A percentile compares a stretch with the other conserved stretches of the same genome.
These are phyloP conservation scores for Trypanosomatidae sp. DNA, from an alignment of 208 protist genomes.

Conservation along the genomic window DNA sequence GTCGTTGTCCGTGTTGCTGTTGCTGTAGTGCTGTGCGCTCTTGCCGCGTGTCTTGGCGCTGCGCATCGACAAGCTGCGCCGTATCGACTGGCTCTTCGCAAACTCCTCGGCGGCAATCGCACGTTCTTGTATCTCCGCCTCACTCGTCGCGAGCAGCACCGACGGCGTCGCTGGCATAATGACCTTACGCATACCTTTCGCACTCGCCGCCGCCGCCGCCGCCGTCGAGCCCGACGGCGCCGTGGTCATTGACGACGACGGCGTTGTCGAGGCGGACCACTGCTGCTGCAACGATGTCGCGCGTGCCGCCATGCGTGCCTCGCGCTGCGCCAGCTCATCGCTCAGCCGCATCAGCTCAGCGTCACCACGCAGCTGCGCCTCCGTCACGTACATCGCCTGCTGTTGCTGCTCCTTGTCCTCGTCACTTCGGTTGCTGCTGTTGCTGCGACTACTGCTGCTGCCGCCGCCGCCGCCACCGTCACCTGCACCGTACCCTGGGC, in stretches of 20 bases:
- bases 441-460: no score
- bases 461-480: no score
- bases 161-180: slow-evolving; percentile 26
- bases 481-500: no score
- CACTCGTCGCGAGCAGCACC: slow-evolving; percentile 27
- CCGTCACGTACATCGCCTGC: neutral
- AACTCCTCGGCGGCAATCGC: slow-evolving; percentile 40
- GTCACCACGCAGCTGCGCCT: slow-evolving; percentile 4
- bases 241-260: neutral
- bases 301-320: slow-evolving; percentile 21
- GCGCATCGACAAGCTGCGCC: neutral
- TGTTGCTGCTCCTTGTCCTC: neutral
- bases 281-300: slow-evolving; percentile 3
- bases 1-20: neutral
- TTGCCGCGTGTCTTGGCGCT: neutral
- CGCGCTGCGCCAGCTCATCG: slow-evolving; percentile 13
- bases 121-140: slow-evolving; percentile 42
- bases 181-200: neutral
- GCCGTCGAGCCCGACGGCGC: neutral
- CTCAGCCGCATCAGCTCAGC: slow-evolving; percentile 17
- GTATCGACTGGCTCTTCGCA: slow-evolving; percentile 4
- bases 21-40: neutral
- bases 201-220: slow-evolving; percentile 1
- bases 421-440: neutral
- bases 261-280: neutral